Base-by-base conservation (phyloP, 345 rosid species). In the Hibiscus trionum region DNA sequence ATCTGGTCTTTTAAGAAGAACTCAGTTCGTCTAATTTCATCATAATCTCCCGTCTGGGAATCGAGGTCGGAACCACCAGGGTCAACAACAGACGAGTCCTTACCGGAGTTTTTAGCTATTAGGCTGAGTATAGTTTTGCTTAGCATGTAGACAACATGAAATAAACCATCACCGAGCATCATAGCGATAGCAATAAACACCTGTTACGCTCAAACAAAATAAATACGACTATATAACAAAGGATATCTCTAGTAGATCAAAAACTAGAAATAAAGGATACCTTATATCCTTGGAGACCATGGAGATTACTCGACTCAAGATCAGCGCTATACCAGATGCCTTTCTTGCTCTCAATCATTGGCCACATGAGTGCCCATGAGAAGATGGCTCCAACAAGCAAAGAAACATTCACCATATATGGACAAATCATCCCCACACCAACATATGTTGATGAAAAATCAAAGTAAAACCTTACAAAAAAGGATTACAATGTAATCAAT, bases 351-450 rank as follows among this genome's bases (percentile, higher is more conserved):
- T 78, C 88, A 55, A 91, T 91, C 14, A 80, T 67, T 0, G 96
- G 98, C 98, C 98, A 89, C 96, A 93, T 83, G 65, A 88, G 27
- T 71, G 88, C 96, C 96, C 97, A 93, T 2, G 98, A 93, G 71
- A 93, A 16, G 61, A 88, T 77, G 19, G 96, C 92, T 37, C 98
- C 98, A 65, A 91, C 12, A 14, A 93, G 87, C 77, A 93, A 76
- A 60, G 98, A 93, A 10, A 88, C 72, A 71, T 91, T 93, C 39
- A 93, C 91, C 79, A 93, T 88, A 77, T 89, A 86, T 27, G 98
- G 97, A 73, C 97, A 93, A 11, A 93, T 91, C 96, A 93, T 88
- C 17, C 98, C 98, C 35, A 89, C 97, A 10, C 98, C 98, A 21
- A 93, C 88, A 66, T 93, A 93, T 21, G 97, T 93, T 16, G 93